A percentile compares a stretch with the other conserved stretches of the same genome.
Evolutionary conservation across 257 asterid species (phyloP).

Genomic region (Sherardia arvensis): DNA sequence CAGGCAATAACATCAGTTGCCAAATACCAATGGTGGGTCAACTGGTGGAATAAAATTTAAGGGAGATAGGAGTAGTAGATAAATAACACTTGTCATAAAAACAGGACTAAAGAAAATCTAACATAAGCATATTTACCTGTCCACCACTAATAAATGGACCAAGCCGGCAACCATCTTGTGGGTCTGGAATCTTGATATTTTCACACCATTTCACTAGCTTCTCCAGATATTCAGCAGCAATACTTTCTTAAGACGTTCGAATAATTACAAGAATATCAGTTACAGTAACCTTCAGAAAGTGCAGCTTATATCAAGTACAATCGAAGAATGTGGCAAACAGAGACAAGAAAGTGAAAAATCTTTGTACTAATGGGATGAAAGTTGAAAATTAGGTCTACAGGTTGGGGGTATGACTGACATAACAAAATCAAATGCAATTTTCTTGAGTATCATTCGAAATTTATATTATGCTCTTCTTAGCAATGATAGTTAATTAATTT

Average conservation of each 20-base stretch:
- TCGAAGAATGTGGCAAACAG: not conserved
- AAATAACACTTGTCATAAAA: not conserved
- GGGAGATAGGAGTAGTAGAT: no score
- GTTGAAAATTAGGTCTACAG: not conserved
- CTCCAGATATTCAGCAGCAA: slow-evolving; percentile 65
- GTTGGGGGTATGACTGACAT: no score
- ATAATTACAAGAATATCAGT: not conserved
- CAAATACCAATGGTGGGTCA: not conserved
- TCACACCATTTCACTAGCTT: slow-evolving; percentile 77
- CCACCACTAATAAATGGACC: slow-evolving; percentile 70
- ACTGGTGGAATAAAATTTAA: not conserved
- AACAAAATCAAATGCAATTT: not conserved
- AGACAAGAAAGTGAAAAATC: not conserved
- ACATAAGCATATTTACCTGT: slow-evolving; percentile 11
- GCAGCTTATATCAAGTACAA: not conserved
- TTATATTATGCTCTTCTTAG: not conserved
- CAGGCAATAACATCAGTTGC: slow-evolving; percentile 1
- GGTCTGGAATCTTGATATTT: slow-evolving; percentile 71
- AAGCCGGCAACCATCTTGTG: slow-evolving; percentile 85
- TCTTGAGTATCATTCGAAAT: not conserved
- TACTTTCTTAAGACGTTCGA: slow-evolving; percentile 54
- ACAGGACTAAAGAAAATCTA: not conserved
- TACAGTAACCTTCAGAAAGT: not conserved
- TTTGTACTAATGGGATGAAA: not conserved
- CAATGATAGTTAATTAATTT: not conserved